Evolutionary conservation across 192 early-diverging fungal genomes (phyloP).

Genomic region (Lunasporangiospora selenospora): DNA sequence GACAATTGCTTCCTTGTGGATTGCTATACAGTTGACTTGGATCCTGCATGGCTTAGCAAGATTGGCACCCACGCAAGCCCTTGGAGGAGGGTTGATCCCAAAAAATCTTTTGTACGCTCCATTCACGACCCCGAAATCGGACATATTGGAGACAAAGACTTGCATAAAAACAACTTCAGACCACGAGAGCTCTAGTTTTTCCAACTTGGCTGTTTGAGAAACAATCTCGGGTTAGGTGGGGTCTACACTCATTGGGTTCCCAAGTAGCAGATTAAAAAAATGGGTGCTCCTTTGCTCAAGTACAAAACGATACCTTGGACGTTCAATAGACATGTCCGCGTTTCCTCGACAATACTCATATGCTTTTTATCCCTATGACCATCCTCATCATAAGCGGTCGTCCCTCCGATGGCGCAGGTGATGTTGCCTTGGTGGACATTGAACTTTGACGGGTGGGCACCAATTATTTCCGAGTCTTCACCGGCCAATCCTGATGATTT

Average conservation of each 20-base stretch:
- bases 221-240: background rate
- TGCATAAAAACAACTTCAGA: slow-evolving; percentile 68
- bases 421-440: slow-evolving; percentile 9
- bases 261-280: background rate
- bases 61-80: slow-evolving; percentile 67
- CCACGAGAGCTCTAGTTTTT: slow-evolving; percentile 52
- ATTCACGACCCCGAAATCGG: slow-evolving; percentile 69
- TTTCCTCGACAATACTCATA: slow-evolving; percentile 55
- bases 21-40: slow-evolving; percentile 72
- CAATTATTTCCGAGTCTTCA: background rate
- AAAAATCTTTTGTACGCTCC: slow-evolving; percentile 71
- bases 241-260: background rate
- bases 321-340: slow-evolving; percentile 49
- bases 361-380: background rate
- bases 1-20: slow-evolving; percentile 10
- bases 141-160: slow-evolving; percentile 73
- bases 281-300: background rate
- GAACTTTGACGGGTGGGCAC: background rate
- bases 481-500: no score
- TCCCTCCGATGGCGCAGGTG: slow-evolving; percentile 49
- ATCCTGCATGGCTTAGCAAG: slow-evolving; percentile 50
- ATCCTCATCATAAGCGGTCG: slow-evolving; percentile 47
- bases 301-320: slow-evolving; percentile 52
- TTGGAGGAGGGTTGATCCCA: slow-evolving; percentile 75
- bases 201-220: slow-evolving; percentile 44